Base-by-base conservation (phyloP, 441 rosid genomes). In the Bocquillonia castaneifolia region DNA sequence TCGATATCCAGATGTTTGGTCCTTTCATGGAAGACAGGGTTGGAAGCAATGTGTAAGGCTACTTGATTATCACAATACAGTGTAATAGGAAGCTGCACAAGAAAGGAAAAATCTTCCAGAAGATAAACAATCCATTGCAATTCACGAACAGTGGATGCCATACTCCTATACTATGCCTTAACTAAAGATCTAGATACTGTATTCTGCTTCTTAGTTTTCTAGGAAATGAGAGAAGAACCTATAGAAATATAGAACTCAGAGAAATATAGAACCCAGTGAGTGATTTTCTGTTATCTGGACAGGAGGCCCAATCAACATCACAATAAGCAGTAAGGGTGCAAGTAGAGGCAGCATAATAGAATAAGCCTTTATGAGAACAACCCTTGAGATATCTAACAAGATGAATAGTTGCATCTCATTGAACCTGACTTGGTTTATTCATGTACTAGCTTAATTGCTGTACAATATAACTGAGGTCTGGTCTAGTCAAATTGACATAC, bases 271-370 rank as follows among this genome's bases (percentile, higher is more conserved):
- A 59, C 15, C 66, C 58, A 0, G 57, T 69, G 0, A 59, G 6
- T 1, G 58, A 68, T 9, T 40, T 42, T 7, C 65, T 17, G 10
- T 44, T 40, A 1, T 42, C 44, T 2, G 10, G 17, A 22, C 58
- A 44, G 6, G 45, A 23, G 7, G 44, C 72, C 72, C 56, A 68
- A 34, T 68, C 72, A 1, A 45, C 28, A 48, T 69, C 47, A 18
- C 36, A 52, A 22, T 4, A 66, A 7, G 22, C 61, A 4, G 2
- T 2, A 5, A 57, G 8, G 1, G 15, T 14, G 7, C 2, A 14
- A 28, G 6, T 15, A 7, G 9, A 0, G 2, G 29, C 4, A 2
- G 12, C n/a, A 3, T n/a, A 6, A 10, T 0, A 57, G 13, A 12
- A 1, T 57, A 31, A 6, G 5, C 23, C 36, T 7, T 1, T 12